Conservation (phyloP, 2,329 filamentous ascomycete genomes). For the Sporothrix variecibatus region DNA sequence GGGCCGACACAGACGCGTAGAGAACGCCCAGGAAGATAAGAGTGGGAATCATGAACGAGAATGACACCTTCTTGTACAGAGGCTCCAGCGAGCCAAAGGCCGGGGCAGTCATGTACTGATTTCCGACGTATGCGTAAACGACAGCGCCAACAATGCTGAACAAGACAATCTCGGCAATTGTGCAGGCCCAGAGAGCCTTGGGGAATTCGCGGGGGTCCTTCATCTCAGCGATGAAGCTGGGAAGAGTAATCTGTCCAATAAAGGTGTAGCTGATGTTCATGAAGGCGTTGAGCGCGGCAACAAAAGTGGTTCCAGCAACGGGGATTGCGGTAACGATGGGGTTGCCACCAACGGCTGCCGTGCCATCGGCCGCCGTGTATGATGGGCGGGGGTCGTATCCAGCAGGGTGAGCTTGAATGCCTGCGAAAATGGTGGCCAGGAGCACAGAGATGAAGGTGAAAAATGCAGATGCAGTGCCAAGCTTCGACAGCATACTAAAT, state of each 20-base stretch:
- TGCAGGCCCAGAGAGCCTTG: slow-evolving; percentile 89
- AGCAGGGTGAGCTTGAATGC: slow-evolving; percentile 71
- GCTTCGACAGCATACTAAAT: slow-evolving; percentile 75
- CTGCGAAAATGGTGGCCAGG: slow-evolving; percentile 79
- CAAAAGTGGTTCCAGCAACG: slow-evolving; percentile 71
- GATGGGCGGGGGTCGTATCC: slow-evolving; percentile 57
- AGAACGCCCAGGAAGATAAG: slow-evolving; percentile 89
- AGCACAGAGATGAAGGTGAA: slow-evolving; percentile 91
- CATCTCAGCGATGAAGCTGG: slow-evolving; percentile 96
- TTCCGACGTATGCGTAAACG: slow-evolving; percentile 85
- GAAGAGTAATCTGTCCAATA: slow-evolving; percentile 91
- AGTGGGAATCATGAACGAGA: slow-evolving; percentile 94
- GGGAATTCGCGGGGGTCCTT: slow-evolving; percentile 78
- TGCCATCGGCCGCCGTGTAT: slow-evolving; percentile 39
- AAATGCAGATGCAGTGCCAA: slow-evolving; percentile 76
- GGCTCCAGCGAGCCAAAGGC: slow-evolving; percentile 83
- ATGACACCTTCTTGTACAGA: slow-evolving; percentile 82
- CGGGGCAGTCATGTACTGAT: slow-evolving; percentile 83
- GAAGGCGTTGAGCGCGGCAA: slow-evolving; percentile 81
- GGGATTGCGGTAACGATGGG: slow-evolving; percentile 71
- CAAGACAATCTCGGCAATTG: slow-evolving; percentile 81
- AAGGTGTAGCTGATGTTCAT: slow-evolving; percentile 96
- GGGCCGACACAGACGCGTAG: slow-evolving; percentile 85
- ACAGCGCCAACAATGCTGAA: slow-evolving; percentile 81
- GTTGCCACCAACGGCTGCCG: slow-evolving; percentile 51